Percentiles rank a stretch among this genome's conserved stretches.
phyloP scores from a whole-genome alignment of 139 green algal genomes.

The Eudorina sp. region DNA sequence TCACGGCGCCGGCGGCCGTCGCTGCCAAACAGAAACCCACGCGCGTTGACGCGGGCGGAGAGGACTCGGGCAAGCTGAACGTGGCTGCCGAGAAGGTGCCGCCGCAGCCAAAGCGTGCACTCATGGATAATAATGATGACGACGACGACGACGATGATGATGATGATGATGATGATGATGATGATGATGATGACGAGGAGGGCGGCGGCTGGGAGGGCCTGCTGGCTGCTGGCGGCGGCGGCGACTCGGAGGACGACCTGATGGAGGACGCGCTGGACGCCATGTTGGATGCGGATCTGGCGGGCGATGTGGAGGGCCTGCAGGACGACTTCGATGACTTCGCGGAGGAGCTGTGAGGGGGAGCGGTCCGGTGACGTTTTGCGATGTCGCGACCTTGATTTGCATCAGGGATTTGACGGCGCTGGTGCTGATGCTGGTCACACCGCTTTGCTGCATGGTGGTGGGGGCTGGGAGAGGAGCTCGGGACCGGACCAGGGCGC shows the following conservation, averaged over 20 bases:
- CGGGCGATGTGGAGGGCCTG: not conserved
- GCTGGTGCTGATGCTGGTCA: too few species aligned
- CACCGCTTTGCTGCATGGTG: too few species aligned
- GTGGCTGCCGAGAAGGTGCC: too few species aligned
- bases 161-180: not conserved
- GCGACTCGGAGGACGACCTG: conserved; percentile 19
- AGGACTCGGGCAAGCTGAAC: not conserved
- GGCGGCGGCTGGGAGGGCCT: not conserved
- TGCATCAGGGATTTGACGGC: too few species aligned
- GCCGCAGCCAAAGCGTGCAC: not conserved
- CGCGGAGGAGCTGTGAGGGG: too few species aligned
- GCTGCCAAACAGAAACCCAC: not conserved
- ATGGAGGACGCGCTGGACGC: conserved; percentile 40
- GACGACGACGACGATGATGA: not conserved
- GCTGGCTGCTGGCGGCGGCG: not conserved
- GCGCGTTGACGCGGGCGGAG: not conserved
- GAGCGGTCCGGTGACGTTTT: too few species aligned
- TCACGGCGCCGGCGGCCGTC: not conserved
- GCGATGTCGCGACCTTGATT: too few species aligned
- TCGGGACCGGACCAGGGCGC: too few species aligned
- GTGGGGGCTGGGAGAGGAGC: too few species aligned
- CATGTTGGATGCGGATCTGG: conserved; percentile 31
- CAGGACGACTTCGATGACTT: conserved; percentile 34
- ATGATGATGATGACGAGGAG: conserved; percentile 23
- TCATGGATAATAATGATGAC: not conserved